Evolutionary conservation across 2,329 filamentous ascomycete species (phyloP), one percentile per base, ranked within the genome.

Genomic region (Dactylonectria estremocensis): DNA sequence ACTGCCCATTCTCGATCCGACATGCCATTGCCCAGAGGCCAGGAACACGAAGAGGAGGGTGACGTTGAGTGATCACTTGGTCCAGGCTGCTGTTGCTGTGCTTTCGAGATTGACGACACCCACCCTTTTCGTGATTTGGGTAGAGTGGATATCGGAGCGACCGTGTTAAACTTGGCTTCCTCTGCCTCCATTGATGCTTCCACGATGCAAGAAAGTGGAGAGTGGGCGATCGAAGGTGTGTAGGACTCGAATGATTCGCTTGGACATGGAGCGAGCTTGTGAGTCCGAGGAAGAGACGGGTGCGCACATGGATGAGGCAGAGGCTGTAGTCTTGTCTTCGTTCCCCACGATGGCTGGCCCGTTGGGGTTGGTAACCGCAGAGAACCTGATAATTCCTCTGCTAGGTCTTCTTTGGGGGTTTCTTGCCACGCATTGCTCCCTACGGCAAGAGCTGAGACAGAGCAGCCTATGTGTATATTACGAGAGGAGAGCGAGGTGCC

Each of bases 271-370:
- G 22, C 58, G 20, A 48, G 65, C 14, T 61, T 49, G 20, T 74
- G 74, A 18, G 75, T 61, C 31, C 75, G 66, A 16, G 74, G 74
- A 11, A 76, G 66, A 11, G 74, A 74, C 5, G 72, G 74, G 37
- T 35, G 48, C 22, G 37, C 18, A 22, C 37, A 35, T 5, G 43
- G n/a, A 18, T 24, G n/a, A 18, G 16, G 20, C 13, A 40, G 9
- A 7, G 65, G 40, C 13, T 5, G 24, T 3, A 13, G 16, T 24
- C 16, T 14, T n/a, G 28, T 5, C 18, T 45, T 31, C 13, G 45
- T 24, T 13, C 35, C 22, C 5, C 20, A 24, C 5, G 24, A 37
- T 31, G 50, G 31, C 8, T n/a, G 37, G 11, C 13, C 11, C 9
- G 20, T 24, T 52, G 24, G 43, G 33, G 11, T 14, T 18, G 52